Evolutionary conservation across 805 yeast species (phyloP).

Genomic region (Yamadazyma endophytica): DNA sequence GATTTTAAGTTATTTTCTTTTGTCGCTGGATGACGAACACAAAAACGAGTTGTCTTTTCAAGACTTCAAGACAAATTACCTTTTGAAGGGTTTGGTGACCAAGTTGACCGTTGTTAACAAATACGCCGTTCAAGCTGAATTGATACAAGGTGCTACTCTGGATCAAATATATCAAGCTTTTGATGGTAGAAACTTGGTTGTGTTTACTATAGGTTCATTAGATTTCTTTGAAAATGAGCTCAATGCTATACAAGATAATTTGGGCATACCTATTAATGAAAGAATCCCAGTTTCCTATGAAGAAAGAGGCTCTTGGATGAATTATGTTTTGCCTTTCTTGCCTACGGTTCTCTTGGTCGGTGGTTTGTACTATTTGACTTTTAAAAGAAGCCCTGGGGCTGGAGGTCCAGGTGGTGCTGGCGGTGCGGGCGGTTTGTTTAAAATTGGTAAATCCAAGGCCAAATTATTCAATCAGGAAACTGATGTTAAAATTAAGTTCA

Average conservation of each 20-base stretch:
- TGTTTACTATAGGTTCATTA: conserved; percentile 84
- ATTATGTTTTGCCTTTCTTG: conserved; percentile 62
- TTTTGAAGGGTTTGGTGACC: conserved; percentile 75
- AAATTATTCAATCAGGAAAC: conserved; percentile 79
- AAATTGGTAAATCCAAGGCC: conserved; percentile 75
- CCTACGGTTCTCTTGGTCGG: conserved; percentile 83
- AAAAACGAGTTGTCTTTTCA: conserved; percentile 54
- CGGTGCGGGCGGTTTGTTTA: conserved; percentile 61
- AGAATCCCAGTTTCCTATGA: conserved; percentile 75
- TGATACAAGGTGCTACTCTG: conserved; percentile 44
- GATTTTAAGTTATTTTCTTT: conserved; percentile 8
- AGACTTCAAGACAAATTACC: conserved; percentile 76
- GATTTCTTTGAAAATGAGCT: conserved; percentile 82
- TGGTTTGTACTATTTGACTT: conserved; percentile 65
- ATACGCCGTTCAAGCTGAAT: conserved; percentile 64
- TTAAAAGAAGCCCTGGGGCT: conserved; percentile 50
- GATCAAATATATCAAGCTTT: conserved; percentile 35
- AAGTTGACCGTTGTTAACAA: conserved; percentile 71
- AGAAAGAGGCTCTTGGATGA: conserved; percentile 62
- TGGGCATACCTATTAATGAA: conserved; percentile 63
- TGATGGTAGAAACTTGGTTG: conserved; percentile 44
- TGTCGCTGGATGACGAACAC: conserved; percentile 9
- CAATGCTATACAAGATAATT: conserved; percentile 64
- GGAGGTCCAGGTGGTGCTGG: conserved; percentile 67
- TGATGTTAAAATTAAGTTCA: conserved; percentile 75